Percentiles rank a stretch among this genome's conserved stretches.
phyloP scores from a whole-genome alignment of 1,139 yeast species.

The Candida sp. region DNA sequence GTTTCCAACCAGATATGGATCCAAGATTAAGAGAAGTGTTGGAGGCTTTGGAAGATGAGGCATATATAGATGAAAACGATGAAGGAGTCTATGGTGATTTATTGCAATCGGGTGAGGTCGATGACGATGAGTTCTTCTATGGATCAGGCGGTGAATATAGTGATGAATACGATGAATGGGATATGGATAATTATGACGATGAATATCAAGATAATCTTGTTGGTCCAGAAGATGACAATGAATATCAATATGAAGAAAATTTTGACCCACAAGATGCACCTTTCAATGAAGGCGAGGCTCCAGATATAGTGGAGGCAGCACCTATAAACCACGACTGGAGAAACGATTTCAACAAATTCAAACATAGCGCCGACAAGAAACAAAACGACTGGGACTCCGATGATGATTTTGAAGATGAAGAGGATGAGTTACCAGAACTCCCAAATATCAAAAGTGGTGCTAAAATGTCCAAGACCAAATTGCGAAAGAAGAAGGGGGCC shows the following conservation, averaged over 20 bases:
- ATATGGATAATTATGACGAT: slow-evolving; percentile 56
- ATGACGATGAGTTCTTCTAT: slow-evolving; percentile 38
- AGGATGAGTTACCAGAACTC: slow-evolving; percentile 55
- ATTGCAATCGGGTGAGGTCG: slow-evolving; percentile 45
- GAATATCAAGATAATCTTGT: slow-evolving; percentile 30
- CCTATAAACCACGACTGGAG: slow-evolving; percentile 71
- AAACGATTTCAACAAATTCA: slow-evolving; percentile 72
- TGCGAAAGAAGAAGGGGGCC: slow-evolving; percentile 77
- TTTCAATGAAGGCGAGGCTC: slow-evolving; percentile 39
- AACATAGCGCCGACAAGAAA: slow-evolving; percentile 42
- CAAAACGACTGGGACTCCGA: slow-evolving; percentile 67
- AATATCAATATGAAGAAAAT: slow-evolving; percentile 22
- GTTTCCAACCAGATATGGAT: slow-evolving; percentile 92
- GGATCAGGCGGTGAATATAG: slow-evolving; percentile 27
- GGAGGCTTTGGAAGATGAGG: slow-evolving; percentile 95
- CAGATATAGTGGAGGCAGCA: slow-evolving; percentile 19
- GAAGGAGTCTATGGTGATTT: slow-evolving; percentile 54
- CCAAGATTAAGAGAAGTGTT: slow-evolving; percentile 87
- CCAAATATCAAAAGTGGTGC: slow-evolving; percentile 40
- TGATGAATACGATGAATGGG: slow-evolving; percentile 60
- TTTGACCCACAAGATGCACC: slow-evolving; percentile 28
- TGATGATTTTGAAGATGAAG: slow-evolving; percentile 53
- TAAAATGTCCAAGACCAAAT: slow-evolving; percentile 52
- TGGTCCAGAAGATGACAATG: no score
- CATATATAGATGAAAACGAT: slow-evolving; percentile 57